These are phyloP conservation scores for Mimosa pudica DNA, from an alignment of 306 rosid genomes.

Conservation along the genomic window DNA sequence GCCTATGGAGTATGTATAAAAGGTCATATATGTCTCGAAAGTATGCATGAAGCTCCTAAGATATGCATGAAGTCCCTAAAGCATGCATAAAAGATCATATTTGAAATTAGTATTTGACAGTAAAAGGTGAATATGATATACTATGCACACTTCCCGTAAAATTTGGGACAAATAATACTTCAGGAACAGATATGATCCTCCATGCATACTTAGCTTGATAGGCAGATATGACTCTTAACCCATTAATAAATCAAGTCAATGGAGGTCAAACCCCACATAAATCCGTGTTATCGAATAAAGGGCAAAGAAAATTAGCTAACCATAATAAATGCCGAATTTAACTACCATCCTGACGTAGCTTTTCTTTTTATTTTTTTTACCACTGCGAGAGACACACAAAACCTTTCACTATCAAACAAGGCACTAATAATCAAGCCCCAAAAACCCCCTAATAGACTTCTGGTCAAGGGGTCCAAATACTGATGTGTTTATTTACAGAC, in stretches of 20 bases:
- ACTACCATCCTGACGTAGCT: conserved; percentile 23
- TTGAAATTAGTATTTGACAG: too few species aligned
- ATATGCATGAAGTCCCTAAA: too few species aligned
- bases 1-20: too few species aligned
- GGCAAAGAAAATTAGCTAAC: conserved; percentile 42
- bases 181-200: too few species aligned
- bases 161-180: too few species aligned
- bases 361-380: background rate
- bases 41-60: too few species aligned
- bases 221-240: too few species aligned
- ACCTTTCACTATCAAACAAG: conserved; percentile 24
- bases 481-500: conserved; percentile 47
- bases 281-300: conserved; percentile 14
- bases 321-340: conserved; percentile 54
- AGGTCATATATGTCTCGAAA: too few species aligned
- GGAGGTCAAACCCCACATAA: conserved; percentile 37
- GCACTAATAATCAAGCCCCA: conserved; percentile 27
- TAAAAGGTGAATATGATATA: too few species aligned
- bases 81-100: too few species aligned
- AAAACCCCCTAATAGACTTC: conserved; percentile 33
- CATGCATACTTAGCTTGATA: too few species aligned
- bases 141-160: too few species aligned
- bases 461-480: conserved; percentile 35
- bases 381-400: conserved; percentile 10
- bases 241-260: conserved; percentile 6